Percentiles rank a stretch among this genome's conserved stretches.
Evolutionary conservation across 2,329 filamentous ascomycete genomes (phyloP).

Genomic region (Xylariaceae sp.): DNA sequence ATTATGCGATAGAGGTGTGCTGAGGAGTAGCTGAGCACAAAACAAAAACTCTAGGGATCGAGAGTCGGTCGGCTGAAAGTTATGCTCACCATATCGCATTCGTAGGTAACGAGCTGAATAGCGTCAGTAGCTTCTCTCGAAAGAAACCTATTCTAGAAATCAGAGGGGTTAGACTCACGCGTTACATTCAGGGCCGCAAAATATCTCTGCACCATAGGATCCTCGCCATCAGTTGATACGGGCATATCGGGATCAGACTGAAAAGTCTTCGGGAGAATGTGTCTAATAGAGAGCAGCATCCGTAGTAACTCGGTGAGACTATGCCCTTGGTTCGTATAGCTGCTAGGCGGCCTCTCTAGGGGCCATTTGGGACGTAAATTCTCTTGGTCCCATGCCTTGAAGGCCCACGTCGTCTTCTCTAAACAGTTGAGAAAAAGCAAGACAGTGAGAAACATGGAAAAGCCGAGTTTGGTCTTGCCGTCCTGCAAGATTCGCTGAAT

Average conservation of each 20-base stretch:
- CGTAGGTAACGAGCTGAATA: slow-evolving; percentile 36
- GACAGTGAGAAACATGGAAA: slow-evolving; percentile 56
- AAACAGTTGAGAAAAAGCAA: slow-evolving; percentile 60
- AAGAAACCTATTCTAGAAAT: not conserved
- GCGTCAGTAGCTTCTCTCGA: slow-evolving; percentile 1
- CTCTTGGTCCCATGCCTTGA: slow-evolving; percentile 62
- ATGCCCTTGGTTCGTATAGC: slow-evolving; percentile 55
- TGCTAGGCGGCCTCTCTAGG: slow-evolving; percentile 50
- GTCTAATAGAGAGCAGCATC: slow-evolving; percentile 58
- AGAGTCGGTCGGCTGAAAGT: slow-evolving; percentile 47
- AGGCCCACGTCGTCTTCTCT: slow-evolving; percentile 64
- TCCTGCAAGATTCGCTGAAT: slow-evolving; percentile 59
- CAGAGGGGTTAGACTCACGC: slow-evolving; percentile 42
- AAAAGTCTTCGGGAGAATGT: slow-evolving; percentile 51
- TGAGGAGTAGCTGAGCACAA: slow-evolving; percentile 39
- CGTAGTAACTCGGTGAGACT: slow-evolving; percentile 53
- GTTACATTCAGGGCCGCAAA: slow-evolving; percentile 53
- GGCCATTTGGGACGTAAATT: slow-evolving; percentile 57
- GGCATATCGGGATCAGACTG: slow-evolving; percentile 43
- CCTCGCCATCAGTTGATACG: slow-evolving; percentile 43
- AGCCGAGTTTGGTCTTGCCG: slow-evolving; percentile 54
- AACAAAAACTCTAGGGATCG: slow-evolving; percentile 43
- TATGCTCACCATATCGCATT: slow-evolving; percentile 45
- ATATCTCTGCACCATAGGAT: slow-evolving; percentile 44
- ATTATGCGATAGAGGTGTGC: slow-evolving; percentile 12